Percentiles rank a stretch among this genome's conserved stretches.
Evolutionary conservation across 192 early-diverging fungal species (phyloP).

Genomic region (Podila verticillata): DNA sequence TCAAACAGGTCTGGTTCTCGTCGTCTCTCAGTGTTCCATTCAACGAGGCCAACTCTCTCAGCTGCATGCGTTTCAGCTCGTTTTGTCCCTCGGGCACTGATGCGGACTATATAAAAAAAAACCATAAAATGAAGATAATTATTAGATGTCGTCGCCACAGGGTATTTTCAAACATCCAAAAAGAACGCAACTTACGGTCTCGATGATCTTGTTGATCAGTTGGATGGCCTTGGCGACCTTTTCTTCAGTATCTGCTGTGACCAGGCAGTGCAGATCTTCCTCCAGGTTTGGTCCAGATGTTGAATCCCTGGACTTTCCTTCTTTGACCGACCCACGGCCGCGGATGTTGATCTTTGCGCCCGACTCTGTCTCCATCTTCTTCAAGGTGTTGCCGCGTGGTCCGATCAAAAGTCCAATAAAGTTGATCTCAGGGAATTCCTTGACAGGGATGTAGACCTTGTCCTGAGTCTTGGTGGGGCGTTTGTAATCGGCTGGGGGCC

Average conservation of each 20-base stretch:
- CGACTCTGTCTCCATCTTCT: constrained; percentile 94
- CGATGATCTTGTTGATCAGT: constrained; percentile 91
- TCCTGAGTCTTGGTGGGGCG: constrained; percentile 83
- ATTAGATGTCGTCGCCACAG: background rate
- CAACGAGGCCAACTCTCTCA: constrained; percentile 92
- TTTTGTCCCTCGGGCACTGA: constrained; percentile 96
- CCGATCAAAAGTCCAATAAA: constrained; percentile 98
- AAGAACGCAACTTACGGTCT: constrained; percentile 69
- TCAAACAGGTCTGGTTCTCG: constrained; percentile 92
- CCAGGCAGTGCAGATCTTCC: constrained; percentile 90
- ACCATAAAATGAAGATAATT: background rate
- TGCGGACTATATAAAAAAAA: constrained; percentile 62
- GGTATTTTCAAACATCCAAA: background rate
- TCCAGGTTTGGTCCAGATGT: constrained; percentile 67
- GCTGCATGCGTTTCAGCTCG: constrained; percentile 92
- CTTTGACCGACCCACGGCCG: constrained; percentile 95
- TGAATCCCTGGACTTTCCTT: constrained; percentile 79
- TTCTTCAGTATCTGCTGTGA: constrained; percentile 89
- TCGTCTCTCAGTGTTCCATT: constrained; percentile 98
- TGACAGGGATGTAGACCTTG: constrained; percentile 95
- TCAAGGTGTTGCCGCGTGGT: constrained; percentile 96
- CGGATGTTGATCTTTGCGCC: constrained; percentile 97
- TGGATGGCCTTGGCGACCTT: constrained; percentile 88
- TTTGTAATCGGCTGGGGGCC: constrained; percentile 93
- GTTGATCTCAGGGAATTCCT: constrained; percentile 96